phyloP scores from a whole-genome alignment of 495 filamentous ascomycete genomes.

The Daldinia caldariorum region DNA sequence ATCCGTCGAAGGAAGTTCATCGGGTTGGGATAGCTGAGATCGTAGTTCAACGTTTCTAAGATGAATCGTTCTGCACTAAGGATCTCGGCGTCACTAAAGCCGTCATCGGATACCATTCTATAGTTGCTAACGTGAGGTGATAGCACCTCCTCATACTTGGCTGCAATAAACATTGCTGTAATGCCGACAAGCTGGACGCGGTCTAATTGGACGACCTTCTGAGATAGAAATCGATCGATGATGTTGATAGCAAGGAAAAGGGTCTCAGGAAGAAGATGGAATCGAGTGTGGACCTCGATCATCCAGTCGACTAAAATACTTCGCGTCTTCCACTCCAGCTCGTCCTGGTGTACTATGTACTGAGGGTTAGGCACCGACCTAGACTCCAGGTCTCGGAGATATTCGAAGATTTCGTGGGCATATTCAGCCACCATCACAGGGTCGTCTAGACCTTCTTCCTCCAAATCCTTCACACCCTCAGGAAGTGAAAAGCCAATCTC shows the following conservation, averaged over 20 bases:
- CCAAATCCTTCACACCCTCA: conserved; percentile 71
- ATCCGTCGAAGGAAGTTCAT: conserved; percentile 99
- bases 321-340: conserved; percentile 98
- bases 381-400: conserved; percentile 86
- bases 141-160: conserved; percentile 98
- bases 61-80: conserved; percentile 96
- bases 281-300: conserved; percentile 96
- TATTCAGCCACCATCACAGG: conserved; percentile 98
- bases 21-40: conserved; percentile 97
- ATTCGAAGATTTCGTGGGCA: conserved; percentile 96
- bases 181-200: conserved; percentile 96
- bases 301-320: conserved; percentile 98
- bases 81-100: conserved; percentile 94
- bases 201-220: conserved; percentile 92
- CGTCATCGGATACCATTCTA: conserved; percentile 94
- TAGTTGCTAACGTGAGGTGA: conserved; percentile 98
- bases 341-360: conserved; percentile 93
- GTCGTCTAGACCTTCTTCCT: conserved; percentile 88
- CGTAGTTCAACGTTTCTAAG: conserved; percentile 89
- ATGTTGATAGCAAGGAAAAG: conserved; percentile 97
- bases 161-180: conserved; percentile 98
- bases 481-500: conserved; percentile 48
- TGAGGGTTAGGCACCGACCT: conserved; percentile 86
- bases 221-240: conserved; percentile 95
- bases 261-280: conserved; percentile 96